A percentile compares a stretch with the other conserved stretches of the same genome.
Evolutionary conservation across 441 rosid genomes (phyloP).

Genomic region (Eruca vesicaria): DNA sequence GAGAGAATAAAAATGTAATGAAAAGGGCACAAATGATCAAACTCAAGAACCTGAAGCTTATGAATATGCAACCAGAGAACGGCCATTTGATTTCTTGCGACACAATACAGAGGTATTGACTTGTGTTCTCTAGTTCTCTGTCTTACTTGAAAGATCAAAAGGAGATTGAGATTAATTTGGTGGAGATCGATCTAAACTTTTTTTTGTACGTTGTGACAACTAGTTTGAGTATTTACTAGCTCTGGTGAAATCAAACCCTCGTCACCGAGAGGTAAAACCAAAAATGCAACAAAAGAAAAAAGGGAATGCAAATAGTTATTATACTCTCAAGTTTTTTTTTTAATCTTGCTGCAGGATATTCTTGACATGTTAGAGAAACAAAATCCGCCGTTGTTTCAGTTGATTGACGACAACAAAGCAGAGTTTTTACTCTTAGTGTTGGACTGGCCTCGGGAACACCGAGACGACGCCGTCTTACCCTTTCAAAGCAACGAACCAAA

Average conservation of each 20-base stretch:
- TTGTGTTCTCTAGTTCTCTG: background rate
- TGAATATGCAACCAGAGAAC: background rate
- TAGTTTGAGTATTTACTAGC: background rate
- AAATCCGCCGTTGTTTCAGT: background rate
- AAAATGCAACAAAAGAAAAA: background rate
- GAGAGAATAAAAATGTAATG: background rate
- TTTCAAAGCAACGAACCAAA: constrained; percentile 45
- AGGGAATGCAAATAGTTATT: background rate
- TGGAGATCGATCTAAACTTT: background rate
- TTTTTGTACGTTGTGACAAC: background rate
- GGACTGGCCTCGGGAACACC: background rate
- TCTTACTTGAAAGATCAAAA: background rate
- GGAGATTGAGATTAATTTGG: background rate
- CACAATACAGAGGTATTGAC: background rate
- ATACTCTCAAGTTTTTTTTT: background rate
- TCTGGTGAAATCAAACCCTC: too few species aligned
- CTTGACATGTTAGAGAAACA: background rate
- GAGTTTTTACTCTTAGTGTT: background rate
- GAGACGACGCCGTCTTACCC: constrained; percentile 47
- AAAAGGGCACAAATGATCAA: background rate
- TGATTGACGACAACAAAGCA: background rate
- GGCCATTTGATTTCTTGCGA: background rate
- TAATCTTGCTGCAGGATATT: background rate
- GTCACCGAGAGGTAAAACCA: background rate
- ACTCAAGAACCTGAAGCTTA: background rate